Conservation (phyloP, 345 rosid genomes). For the Euphorbia tirucalli region DNA sequence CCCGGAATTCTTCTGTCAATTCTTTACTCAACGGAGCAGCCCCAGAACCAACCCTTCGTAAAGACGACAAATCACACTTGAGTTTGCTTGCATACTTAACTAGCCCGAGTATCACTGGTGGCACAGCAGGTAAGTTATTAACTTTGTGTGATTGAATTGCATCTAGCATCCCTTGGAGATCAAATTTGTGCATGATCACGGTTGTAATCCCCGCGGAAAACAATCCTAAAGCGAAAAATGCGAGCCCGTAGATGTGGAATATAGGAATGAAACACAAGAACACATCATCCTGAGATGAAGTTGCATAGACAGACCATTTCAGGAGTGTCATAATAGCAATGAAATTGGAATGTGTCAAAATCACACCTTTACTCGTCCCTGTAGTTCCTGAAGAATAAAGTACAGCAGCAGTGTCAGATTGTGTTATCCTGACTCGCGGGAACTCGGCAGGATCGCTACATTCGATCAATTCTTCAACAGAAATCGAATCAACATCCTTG, state of each 20-base stretch:
- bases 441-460: slow-evolving; percentile 34
- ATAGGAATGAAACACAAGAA: slow-evolving; percentile 54
- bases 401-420: slow-evolving; percentile 53
- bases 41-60: slow-evolving; percentile 48
- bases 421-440: slow-evolving; percentile 24
- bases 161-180: slow-evolving; percentile 45
- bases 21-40: slow-evolving; percentile 68
- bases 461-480: slow-evolving; percentile 47
- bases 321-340: slow-evolving; percentile 36
- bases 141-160: slow-evolving; percentile 41
- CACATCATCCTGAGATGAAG: slow-evolving; percentile 38
- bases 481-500: slow-evolving; percentile 13
- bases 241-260: slow-evolving; percentile 64
- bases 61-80: slow-evolving; percentile 35
- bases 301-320: slow-evolving; percentile 43
- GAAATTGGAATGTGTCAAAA: slow-evolving; percentile 54
- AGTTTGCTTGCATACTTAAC: slow-evolving; percentile 35
- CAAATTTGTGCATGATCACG: slow-evolving; percentile 48
- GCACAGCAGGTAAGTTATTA: slow-evolving; percentile 58
- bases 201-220: slow-evolving; percentile 40
- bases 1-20: slow-evolving; percentile 37
- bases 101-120: slow-evolving; percentile 51
- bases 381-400: slow-evolving; percentile 72
- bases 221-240: slow-evolving; percentile 53
- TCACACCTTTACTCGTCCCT: slow-evolving; percentile 60